Evolutionary conservation across 1,284 basidiomycete genomes (phyloP), one percentile per base, ranked within the genome.

Genomic region (Ceratobasidium sp.): DNA sequence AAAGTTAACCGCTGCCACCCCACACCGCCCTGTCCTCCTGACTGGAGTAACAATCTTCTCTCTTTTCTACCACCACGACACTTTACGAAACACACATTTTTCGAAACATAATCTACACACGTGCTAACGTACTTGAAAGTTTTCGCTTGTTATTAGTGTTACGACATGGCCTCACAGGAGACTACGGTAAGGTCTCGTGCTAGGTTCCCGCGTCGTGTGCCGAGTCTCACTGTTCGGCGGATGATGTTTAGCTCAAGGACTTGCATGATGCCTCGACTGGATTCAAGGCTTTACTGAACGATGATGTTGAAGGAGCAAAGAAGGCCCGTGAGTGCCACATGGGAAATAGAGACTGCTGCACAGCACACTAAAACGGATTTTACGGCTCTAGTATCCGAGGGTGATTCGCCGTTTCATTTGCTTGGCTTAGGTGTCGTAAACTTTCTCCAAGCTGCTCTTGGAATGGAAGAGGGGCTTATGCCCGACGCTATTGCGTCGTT

Each of bases 401-500:
- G 86, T 5, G 87, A 89, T 64, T 91, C 91, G 40, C 90, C 93
- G 0, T 92, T 93, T 82, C 93, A 94, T 83, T 86, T 89, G 49
- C 86, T 94, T 78, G 93, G 93, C 1, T 85, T 90, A 0, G 94
- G 93, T n/a, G 90, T 91, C 0, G 91, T 91, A 79, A 89, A 90
- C 0, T 94, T 94, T 81, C 85, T 95, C 44, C 91, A 94, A 84
- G 94, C 93, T 1, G 93, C 92, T 0, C 85, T 95, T n/a, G 92
- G 93, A 23, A 91, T 94, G 91, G 93, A 95, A 89, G 82, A 87
- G 1, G 87, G 84, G 18, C 81, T 90, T 51, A 89, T 93, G 86
- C 84, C 86, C 10, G 90, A 93, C 80, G 93, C 93, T 0, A 85
- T 87, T 0, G 84, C 86, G 33, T 87, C 87, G 79, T 87, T 94